Evolutionary conservation across 2,329 filamentous ascomycete species (phyloP).

Genomic region (Aphanocladium album): DNA sequence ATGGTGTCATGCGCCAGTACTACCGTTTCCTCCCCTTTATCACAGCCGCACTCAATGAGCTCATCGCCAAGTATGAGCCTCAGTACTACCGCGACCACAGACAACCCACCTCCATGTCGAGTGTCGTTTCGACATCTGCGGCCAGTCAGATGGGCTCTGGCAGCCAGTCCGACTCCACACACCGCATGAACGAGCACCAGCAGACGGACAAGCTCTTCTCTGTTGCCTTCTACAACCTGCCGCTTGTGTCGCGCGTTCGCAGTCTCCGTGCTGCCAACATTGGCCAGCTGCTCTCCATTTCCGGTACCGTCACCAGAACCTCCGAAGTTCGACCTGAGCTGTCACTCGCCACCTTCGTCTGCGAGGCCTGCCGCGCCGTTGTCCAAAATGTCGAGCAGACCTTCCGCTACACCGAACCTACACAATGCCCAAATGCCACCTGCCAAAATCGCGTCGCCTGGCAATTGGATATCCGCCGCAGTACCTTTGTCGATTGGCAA

Average conservation of each 20-base stretch:
- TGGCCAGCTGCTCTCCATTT: conserved; percentile 89
- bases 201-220: conserved; percentile 96
- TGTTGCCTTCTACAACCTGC: conserved; percentile 88
- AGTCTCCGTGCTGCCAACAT: conserved; percentile 85
- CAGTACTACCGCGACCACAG: conserved; percentile 91
- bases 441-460: conserved; percentile 91
- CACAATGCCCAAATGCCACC: conserved; percentile 82
- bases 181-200: conserved; percentile 83
- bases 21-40: conserved; percentile 94
- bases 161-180: conserved; percentile 61
- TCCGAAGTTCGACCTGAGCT: conserved; percentile 95
- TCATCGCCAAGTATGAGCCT: conserved; percentile 91
- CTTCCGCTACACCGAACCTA: conserved; percentile 94
- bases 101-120: conserved; percentile 67
- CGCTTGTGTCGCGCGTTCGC: conserved; percentile 78
- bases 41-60: conserved; percentile 79
- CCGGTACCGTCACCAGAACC: conserved; percentile 91
- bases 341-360: conserved; percentile 86
- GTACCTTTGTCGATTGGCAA: conserved; percentile 98
- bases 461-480: conserved; percentile 94
- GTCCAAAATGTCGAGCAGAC: conserved; percentile 93
- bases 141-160: conserved; percentile 57
- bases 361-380: conserved; percentile 78
- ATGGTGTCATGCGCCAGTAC: conserved; percentile 84
- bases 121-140: conserved; percentile 64